These are phyloP conservation scores for Trichosanthes truncata DNA, from an alignment of 306 rosid species.

Conservation along the genomic window DNA sequence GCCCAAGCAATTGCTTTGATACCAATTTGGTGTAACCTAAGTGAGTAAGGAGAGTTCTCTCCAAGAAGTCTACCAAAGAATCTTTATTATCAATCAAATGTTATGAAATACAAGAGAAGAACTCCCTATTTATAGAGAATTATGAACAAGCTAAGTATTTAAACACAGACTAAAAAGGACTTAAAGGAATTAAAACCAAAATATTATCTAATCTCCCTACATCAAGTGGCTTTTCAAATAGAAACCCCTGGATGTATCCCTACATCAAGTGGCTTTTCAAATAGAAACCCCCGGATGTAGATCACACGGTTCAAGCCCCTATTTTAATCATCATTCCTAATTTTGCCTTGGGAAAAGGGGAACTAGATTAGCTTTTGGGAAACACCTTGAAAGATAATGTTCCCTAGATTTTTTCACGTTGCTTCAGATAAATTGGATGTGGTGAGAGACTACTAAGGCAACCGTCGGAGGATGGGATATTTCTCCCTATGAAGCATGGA, in stretches of 20 bases:
- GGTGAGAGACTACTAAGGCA: background rate
- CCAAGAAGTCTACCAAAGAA: too few species aligned
- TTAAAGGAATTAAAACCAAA: background rate
- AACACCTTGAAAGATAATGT: background rate
- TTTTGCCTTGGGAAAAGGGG: background rate
- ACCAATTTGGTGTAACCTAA: too few species aligned
- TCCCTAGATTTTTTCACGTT: background rate
- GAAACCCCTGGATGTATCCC: too few species aligned
- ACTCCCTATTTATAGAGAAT: too few species aligned
- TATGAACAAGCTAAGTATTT: background rate
- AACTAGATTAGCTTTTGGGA: background rate
- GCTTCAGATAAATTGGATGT: background rate
- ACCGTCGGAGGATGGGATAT: background rate
- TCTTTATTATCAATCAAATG: too few species aligned
- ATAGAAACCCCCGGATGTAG: too few species aligned
- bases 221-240: background rate
- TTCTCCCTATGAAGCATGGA: background rate
- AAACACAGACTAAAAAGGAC: background rate
- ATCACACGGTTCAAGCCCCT: background rate
- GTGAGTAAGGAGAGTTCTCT: too few species aligned
- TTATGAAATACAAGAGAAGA: too few species aligned
- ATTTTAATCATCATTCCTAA: too few species aligned
- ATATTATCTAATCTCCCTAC: background rate
- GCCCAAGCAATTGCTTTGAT: too few species aligned
- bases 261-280: too few species aligned